A percentile compares a stretch with the other conserved stretches of the same genome.
phyloP scores from a whole-genome alignment of 495 filamentous ascomycete species.

The Annulohypoxylon stygium region DNA sequence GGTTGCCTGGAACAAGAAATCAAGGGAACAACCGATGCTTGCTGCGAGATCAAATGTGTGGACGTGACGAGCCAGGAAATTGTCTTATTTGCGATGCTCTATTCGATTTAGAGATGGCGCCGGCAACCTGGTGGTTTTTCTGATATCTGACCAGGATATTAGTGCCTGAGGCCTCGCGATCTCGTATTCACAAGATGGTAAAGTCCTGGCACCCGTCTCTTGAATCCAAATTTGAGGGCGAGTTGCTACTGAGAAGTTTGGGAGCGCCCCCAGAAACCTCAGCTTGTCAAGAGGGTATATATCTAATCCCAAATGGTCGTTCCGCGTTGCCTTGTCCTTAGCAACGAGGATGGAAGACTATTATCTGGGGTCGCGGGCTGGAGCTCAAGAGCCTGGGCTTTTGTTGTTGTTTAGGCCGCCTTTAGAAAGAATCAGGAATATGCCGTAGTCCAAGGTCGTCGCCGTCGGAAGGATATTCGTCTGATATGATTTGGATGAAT shows the following conservation, averaged over 20 bases:
- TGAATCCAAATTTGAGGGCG: conserved; percentile 13
- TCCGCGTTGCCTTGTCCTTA: background rate
- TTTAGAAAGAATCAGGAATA: conserved; percentile 16
- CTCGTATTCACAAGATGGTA: conserved; percentile 28
- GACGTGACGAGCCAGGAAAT: conserved; percentile 5
- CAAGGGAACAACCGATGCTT: conserved; percentile 3
- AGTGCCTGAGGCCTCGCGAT: conserved; percentile 28
- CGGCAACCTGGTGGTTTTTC: conserved; percentile 19
- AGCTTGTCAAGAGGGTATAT: conserved; percentile 2
- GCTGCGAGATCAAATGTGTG: conserved; percentile 13
- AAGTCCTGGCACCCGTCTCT: conserved; percentile 13
- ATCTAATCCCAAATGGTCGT: conserved; percentile 20
- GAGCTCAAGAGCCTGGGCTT: conserved; percentile 9
- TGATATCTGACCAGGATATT: conserved; percentile 19
- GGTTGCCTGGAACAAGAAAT: conserved; percentile 4
- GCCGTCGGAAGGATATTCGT: conserved; percentile 26
- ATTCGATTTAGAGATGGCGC: conserved; percentile 20
- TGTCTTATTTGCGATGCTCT: conserved; percentile 19
- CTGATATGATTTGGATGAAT: conserved; percentile 23
- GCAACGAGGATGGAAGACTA: background rate
- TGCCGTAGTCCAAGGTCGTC: conserved; percentile 23
- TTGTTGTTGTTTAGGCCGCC: conserved; percentile 24
- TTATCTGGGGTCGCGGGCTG: conserved; percentile 11
- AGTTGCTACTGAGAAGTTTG: background rate
- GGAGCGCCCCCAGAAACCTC: conserved; percentile 14